Conservation (phyloP, 140 eudicot species). For the Anethum foeniculum region DNA sequence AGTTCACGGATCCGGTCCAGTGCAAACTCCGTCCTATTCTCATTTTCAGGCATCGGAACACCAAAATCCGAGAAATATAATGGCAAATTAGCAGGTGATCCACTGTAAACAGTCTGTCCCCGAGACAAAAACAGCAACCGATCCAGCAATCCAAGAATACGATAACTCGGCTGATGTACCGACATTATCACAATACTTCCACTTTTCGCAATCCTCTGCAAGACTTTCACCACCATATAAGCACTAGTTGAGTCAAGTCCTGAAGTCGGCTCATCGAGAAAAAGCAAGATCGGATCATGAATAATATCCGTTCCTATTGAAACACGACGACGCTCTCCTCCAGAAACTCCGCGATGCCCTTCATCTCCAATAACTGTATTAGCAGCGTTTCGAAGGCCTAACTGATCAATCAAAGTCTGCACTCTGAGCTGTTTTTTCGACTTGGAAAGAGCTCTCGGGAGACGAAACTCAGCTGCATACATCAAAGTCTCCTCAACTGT, state of each 20-base stretch:
- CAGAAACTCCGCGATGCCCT: conserved; percentile 38
- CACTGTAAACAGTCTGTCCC: conserved; percentile 35
- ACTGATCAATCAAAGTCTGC: conserved; percentile 23
- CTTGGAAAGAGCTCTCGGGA: conserved; percentile 22
- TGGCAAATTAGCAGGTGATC: conserved; percentile 22
- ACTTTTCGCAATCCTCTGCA: conserved; percentile 30
- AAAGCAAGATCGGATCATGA: conserved; percentile 34
- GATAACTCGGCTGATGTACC: conserved; percentile 33
- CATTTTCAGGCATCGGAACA: conserved; percentile 26
- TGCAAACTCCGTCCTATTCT: conserved; percentile 23
- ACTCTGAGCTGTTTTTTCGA: conserved; percentile 29
- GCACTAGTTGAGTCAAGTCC: conserved; percentile 40
- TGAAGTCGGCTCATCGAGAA: conserved; percentile 39
- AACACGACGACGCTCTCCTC: conserved; percentile 39
- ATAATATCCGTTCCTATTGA: conserved; percentile 34
- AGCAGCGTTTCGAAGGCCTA: conserved; percentile 30
- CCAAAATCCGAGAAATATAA: conserved; percentile 23
- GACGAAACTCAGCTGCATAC: conserved; percentile 39
- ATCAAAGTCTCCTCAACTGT: conserved; percentile 40
- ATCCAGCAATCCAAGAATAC: conserved; percentile 27
- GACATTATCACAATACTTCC: conserved; percentile 35
- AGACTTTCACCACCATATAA: conserved; percentile 32
- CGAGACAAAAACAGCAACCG: conserved; percentile 25
- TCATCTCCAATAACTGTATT: conserved; percentile 37
- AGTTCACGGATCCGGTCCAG: conserved; percentile 32